phyloP scores from a whole-genome alignment of 1,284 basidiomycete species.

The Phellinidium pouzarii region DNA sequence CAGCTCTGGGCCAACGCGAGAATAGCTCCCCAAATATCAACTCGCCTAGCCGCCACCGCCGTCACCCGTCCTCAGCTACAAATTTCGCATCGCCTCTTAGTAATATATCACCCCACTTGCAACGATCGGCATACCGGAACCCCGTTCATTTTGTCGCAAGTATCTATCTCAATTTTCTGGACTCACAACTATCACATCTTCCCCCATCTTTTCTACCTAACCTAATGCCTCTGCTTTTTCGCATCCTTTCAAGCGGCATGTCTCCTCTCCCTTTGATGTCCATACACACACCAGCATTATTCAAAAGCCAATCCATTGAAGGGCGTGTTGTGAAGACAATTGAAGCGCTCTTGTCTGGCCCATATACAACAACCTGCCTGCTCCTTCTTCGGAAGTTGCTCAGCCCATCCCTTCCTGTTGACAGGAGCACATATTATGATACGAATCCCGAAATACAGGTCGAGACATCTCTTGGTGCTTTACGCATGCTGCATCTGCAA shows the following conservation, averaged over 20 bases:
- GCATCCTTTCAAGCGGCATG: conserved; percentile 54
- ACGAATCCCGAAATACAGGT: conserved; percentile 26
- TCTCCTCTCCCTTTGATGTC: conserved; percentile 61
- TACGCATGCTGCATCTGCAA: conserved; percentile 57
- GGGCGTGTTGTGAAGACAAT: conserved; percentile 50
- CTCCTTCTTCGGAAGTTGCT: conserved; percentile 49
- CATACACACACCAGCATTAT: conserved; percentile 30
- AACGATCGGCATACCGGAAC: conserved; percentile 31
- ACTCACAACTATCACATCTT: conserved; percentile 49
- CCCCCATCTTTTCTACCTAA: conserved; percentile 43
- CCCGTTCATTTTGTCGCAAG: conserved; percentile 54
- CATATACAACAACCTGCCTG: conserved; percentile 58
- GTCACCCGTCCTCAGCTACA: conserved; percentile 50
- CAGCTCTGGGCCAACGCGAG: conserved; percentile 19
- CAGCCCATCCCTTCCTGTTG: conserved; percentile 26
- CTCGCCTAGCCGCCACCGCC: conserved; percentile 38
- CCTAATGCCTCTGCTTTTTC: conserved; percentile 67
- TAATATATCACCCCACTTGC: conserved; percentile 21
- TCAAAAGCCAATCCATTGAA: conserved; percentile 34
- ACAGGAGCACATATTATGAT: conserved; percentile 23
- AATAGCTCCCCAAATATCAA: neutral
- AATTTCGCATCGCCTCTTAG: conserved; percentile 26
- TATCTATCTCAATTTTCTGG: conserved; percentile 59
- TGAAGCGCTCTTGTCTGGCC: conserved; percentile 51
- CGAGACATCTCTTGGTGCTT: conserved; percentile 55